phyloP scores from a whole-genome alignment of 108 stramenopile species.

The Nannochloropsis oceanica region DNA sequence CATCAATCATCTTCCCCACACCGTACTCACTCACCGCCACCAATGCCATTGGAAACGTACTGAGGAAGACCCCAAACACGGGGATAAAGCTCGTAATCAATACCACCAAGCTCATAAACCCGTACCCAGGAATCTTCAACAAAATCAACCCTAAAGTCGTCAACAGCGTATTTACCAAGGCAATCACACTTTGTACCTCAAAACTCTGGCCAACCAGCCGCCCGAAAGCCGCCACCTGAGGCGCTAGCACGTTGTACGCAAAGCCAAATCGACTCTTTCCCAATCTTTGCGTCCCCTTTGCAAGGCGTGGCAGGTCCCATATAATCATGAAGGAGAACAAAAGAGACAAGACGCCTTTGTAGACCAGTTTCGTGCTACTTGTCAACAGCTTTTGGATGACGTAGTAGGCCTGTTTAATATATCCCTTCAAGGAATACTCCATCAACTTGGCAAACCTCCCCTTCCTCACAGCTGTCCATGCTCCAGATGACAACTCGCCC shows the following conservation, averaged over 20 bases:
- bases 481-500: not conserved
- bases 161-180: slow-evolving; percentile 13
- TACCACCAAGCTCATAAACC: slow-evolving; percentile 14
- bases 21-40: slow-evolving; percentile 21
- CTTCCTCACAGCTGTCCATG: slow-evolving; percentile 4
- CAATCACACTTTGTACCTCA: slow-evolving; percentile 16
- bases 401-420: slow-evolving; percentile 9
- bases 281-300: not conserved
- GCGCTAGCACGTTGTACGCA: slow-evolving; percentile 11
- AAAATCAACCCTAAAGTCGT: slow-evolving; percentile 2
- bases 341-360: slow-evolving; percentile 18
- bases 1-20: slow-evolving; percentile 11
- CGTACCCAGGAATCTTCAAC: not conserved
- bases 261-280: slow-evolving; percentile 1
- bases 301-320: slow-evolving; percentile 26
- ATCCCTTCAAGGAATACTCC: slow-evolving; percentile 4
- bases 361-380: slow-evolving; percentile 13
- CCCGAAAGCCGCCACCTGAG: slow-evolving; percentile 11
- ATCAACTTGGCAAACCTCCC: slow-evolving; percentile 19
- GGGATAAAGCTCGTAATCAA: slow-evolving; percentile 22
- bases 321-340: slow-evolving; percentile 23
- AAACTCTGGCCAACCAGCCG: slow-evolving; percentile 22
- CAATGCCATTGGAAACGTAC: slow-evolving; percentile 15
- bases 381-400: slow-evolving; percentile 1
- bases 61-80: slow-evolving; percentile 17